Percentiles rank a stretch among this genome's conserved stretches.
Conservation (phyloP, 768 basidiomycete genomes). For the Crucibulum laeve region DNA sequence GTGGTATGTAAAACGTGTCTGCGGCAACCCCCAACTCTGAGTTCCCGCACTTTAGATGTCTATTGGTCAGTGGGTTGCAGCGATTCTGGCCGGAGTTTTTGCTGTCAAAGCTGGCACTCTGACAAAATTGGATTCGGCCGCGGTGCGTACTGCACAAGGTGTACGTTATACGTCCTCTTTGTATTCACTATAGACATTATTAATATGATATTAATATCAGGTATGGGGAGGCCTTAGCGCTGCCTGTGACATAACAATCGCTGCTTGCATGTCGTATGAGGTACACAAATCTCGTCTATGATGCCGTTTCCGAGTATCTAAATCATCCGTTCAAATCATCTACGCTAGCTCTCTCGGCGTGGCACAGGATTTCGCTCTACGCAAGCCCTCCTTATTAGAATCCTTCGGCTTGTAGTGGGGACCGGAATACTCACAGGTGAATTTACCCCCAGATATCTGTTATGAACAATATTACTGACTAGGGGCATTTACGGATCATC, state of each 20-base stretch:
- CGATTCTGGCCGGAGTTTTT: neutral
- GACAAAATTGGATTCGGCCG: neutral
- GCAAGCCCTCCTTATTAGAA: neutral
- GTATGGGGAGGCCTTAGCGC: neutral
- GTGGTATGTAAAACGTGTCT: too few species aligned
- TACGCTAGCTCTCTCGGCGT: neutral
- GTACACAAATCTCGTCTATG: neutral
- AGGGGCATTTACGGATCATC: conserved; percentile 5
- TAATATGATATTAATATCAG: neutral
- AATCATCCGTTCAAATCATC: neutral
- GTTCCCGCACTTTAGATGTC: neutral
- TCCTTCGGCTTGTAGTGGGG: neutral
- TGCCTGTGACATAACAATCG: neutral
- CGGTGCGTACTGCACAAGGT: neutral
- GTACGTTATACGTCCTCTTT: neutral
- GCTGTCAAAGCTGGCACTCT: neutral
- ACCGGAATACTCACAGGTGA: neutral
- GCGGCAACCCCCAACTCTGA: neutral
- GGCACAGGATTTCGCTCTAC: neutral
- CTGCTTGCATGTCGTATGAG: neutral
- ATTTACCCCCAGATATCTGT: neutral
- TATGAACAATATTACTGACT: neutral
- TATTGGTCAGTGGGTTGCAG: neutral
- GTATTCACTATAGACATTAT: neutral
- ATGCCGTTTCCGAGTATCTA: neutral